Conservation (phyloP, 2,329 filamentous ascomycete genomes). For the Ophiostoma ulmi region DNA sequence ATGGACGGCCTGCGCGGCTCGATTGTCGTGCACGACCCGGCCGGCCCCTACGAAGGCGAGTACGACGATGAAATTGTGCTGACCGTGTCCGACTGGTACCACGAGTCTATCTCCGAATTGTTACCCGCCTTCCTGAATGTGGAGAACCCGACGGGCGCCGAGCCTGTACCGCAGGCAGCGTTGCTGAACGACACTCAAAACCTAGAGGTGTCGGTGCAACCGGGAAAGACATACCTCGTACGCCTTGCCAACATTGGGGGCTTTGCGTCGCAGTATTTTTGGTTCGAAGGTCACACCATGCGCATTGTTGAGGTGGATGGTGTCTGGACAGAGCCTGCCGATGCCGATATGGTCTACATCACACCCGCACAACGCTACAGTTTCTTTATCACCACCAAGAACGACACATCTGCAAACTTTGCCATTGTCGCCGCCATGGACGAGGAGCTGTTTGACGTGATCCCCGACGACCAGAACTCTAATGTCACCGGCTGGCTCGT, state of each 20-base stretch:
- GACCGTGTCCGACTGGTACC: constrained; percentile 67
- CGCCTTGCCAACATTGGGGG: constrained; percentile 68
- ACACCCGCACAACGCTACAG: constrained; percentile 62
- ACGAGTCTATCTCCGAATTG: constrained; percentile 48
- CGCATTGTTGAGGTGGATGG: constrained; percentile 68
- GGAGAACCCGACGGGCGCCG: constrained; percentile 51
- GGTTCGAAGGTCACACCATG: constrained; percentile 63
- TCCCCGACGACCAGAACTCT: constrained; percentile 63
- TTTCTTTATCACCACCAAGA: constrained; percentile 60
- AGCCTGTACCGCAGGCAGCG: constrained; percentile 62
- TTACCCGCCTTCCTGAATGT: constrained; percentile 48
- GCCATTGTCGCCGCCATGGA: constrained; percentile 67
- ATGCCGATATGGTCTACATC: constrained; percentile 61
- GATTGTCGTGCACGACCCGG: constrained; percentile 58
- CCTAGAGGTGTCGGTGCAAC: constrained; percentile 53
- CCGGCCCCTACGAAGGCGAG: constrained; percentile 50
- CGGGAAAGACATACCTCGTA: constrained; percentile 66
- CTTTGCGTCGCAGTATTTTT: constrained; percentile 61
- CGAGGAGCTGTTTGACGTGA: constrained; percentile 60
- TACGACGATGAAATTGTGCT: constrained; percentile 63
- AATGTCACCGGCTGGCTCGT: constrained; percentile 61
- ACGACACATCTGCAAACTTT: constrained; percentile 60
- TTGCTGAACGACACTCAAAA: constrained; percentile 68
- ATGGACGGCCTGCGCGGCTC: constrained; percentile 61
- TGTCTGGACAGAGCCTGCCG: constrained; percentile 57